phyloP scores from a whole-genome alignment of 768 basidiomycete species.

The Exidia glandulosa region DNA sequence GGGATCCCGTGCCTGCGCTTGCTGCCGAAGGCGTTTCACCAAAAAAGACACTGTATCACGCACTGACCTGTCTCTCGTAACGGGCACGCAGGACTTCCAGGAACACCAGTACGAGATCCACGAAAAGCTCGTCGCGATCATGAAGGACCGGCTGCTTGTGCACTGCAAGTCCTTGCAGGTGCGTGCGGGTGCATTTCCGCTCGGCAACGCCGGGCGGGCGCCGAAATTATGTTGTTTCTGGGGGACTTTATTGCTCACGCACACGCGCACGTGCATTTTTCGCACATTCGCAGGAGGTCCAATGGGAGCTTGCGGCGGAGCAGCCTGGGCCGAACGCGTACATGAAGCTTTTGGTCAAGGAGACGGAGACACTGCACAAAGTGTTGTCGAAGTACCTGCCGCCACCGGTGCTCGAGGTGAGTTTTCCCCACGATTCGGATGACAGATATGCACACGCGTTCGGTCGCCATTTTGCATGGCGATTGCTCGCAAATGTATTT shows the following conservation, averaged over 20 bases:
- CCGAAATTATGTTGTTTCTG: too few species aligned
- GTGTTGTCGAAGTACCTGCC: constrained; percentile 87
- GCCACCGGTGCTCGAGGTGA: constrained; percentile 67
- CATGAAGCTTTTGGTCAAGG: constrained; percentile 87
- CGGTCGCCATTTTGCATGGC: too few species aligned
- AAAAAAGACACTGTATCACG: too few species aligned
- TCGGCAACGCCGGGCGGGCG: too few species aligned
- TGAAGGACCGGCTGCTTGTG: constrained; percentile 84
- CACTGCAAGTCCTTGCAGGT: constrained; percentile 81
- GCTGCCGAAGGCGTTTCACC: too few species aligned
- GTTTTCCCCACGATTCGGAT: too few species aligned
- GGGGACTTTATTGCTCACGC: constrained; percentile 8
- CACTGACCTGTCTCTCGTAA: constrained; percentile 4
- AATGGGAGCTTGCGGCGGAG: constrained; percentile 59
- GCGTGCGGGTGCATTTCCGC: too few species aligned
- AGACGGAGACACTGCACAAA: constrained; percentile 91
- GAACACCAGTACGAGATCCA: constrained; percentile 99
- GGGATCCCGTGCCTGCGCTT: neutral
- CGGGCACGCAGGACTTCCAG: constrained; percentile 78
- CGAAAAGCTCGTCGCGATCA: constrained; percentile 92
- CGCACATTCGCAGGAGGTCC: constrained; percentile 40
- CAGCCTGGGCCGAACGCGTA: constrained; percentile 60
- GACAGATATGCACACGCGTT: too few species aligned
- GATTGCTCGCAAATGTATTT: too few species aligned
- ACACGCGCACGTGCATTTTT: neutral